Conservation (phyloP, 495 filamentous ascomycete species). For the Penicillium parvum region DNA sequence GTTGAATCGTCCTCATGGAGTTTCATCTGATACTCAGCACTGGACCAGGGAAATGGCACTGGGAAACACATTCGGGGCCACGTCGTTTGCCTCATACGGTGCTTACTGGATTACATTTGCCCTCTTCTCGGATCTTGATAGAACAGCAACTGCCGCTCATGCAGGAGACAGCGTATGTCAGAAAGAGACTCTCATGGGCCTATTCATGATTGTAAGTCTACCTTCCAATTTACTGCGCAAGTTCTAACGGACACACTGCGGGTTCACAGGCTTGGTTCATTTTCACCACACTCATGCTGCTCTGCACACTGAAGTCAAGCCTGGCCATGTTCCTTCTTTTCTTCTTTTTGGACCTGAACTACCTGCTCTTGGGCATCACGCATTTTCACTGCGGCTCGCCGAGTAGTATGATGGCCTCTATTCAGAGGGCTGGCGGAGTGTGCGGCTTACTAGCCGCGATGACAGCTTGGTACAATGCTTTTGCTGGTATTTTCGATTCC, state of each 20-base stretch:
- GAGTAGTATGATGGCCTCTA: slow-evolving; percentile 34
- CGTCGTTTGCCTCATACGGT: slow-evolving; percentile 85
- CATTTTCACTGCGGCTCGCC: slow-evolving; percentile 47
- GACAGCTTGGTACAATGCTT: slow-evolving; percentile 83
- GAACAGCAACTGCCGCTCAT: slow-evolving; percentile 49
- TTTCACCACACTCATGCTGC: slow-evolving; percentile 74
- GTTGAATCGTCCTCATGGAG: slow-evolving; percentile 27
- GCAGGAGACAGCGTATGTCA: slow-evolving; percentile 35
- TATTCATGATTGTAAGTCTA: slow-evolving; percentile 63
- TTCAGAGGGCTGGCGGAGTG: slow-evolving; percentile 66
- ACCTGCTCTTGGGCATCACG: slow-evolving; percentile 70
- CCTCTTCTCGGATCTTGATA: slow-evolving; percentile 70
- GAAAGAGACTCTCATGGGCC: slow-evolving; percentile 56
- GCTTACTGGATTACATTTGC: slow-evolving; percentile 87
- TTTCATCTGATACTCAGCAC: no score
- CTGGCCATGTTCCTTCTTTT: slow-evolving; percentile 85
- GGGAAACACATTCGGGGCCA: slow-evolving; percentile 89
- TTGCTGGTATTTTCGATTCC: slow-evolving; percentile 75
- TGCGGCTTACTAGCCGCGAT: slow-evolving; percentile 79
- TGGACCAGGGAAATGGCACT: slow-evolving; percentile 83
- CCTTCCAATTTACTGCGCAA: neutral
- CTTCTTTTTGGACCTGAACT: slow-evolving; percentile 69
- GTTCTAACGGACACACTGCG: no score
- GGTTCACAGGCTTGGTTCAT: slow-evolving; percentile 84
- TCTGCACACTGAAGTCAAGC: slow-evolving; percentile 81